These are phyloP conservation scores for Cytospora leucostoma DNA, from an alignment of 2,329 filamentous ascomycete species.

Conservation along the genomic window DNA sequence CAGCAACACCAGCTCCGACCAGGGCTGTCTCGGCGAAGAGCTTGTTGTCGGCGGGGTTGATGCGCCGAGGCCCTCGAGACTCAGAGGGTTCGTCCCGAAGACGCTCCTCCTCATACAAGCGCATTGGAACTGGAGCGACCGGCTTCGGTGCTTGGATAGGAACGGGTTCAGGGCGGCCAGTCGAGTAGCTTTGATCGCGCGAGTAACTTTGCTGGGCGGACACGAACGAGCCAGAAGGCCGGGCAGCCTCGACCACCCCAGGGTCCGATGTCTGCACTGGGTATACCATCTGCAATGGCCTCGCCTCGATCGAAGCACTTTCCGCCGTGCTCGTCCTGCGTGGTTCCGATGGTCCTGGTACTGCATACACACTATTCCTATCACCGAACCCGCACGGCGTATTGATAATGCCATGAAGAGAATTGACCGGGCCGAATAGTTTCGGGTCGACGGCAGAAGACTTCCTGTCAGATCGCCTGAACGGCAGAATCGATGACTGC, in stretches of 20 bases:
- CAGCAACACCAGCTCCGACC: conserved; percentile 51
- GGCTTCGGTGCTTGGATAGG: conserved; percentile 86
- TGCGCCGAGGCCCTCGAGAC: conserved; percentile 31
- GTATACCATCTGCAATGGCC: conserved; percentile 63
- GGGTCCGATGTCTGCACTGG: conserved; percentile 69
- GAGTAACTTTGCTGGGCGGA: conserved; percentile 35
- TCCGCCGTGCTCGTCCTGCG: conserved; percentile 36
- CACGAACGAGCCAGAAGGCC: conserved; percentile 46
- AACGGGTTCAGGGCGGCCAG: conserved; percentile 57
- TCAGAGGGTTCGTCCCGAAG: conserved; percentile 42
- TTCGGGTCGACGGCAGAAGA: conserved; percentile 58
- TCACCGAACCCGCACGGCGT: conserved; percentile 58
- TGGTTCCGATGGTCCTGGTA: conserved; percentile 30
- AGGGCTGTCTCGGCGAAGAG: conserved; percentile 48
- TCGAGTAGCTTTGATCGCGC: conserved; percentile 36
- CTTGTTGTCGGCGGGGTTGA: conserved; percentile 34
- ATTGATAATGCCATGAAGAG: conserved; percentile 57
- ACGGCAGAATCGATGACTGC: conserved; percentile 2
- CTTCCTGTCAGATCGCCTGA: conserved; percentile 39
- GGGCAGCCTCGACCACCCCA: conserved; percentile 58
- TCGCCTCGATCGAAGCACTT: conserved; percentile 40
- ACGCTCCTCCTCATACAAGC: conserved; percentile 61
- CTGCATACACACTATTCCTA: conserved; percentile 34
- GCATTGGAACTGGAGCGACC: conserved; percentile 68
- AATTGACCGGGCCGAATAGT: conserved; percentile 62